Evolutionary conservation across 331 rosid genomes (phyloP), one percentile per base, ranked within the genome.

Genomic region (Malus hybrid): DNA sequence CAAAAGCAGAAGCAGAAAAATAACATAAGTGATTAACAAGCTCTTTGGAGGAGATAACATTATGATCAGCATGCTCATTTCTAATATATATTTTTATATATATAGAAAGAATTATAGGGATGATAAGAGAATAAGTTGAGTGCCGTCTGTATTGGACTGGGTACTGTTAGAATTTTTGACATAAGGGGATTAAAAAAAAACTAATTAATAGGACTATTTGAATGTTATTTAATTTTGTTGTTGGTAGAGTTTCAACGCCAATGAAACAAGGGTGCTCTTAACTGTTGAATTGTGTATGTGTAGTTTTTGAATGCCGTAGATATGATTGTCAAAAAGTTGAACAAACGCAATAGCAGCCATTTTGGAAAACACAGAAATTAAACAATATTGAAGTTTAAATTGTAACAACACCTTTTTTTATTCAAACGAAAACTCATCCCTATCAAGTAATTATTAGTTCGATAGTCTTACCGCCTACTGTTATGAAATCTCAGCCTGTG

Each of bases 271-370:
- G 73, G 73, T 54, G 52, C 52, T 24, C 42, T 55, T 61, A 28
- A 70, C 50, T 64, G 80, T 39, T 52, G 60, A 70, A 67, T 31
- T 73, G 52, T 70, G 34, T 13, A 68, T 32, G 50, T 48, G 20
- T 5, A 16, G 22, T 10, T 63, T 80, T 75, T 59, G 60, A 81
- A 70, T 39, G 44, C 44, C 44, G 44, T 39, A 24, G 24, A 24
- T 24, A 64, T 22, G 66, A 64, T 71, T 54, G 72, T 78, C 54
- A 71, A 65, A 22, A 10, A 6, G 78, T 76, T 79, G 74, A 64
- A 79, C 48, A 16, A 73, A 57, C 63, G 22, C 70, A 65, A 46
- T 62, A 76, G 84, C 84, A 81, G 84, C 72, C 84, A 67, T 39
- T 5, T 76, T 81, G 75, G 84, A 81, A 60, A 70, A 24, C 24